Percentiles rank a stretch among this genome's conserved stretches.
phyloP scores from a whole-genome alignment of 2,329 filamentous ascomycete species.

The Sclerotinia sclerotiorum region DNA sequence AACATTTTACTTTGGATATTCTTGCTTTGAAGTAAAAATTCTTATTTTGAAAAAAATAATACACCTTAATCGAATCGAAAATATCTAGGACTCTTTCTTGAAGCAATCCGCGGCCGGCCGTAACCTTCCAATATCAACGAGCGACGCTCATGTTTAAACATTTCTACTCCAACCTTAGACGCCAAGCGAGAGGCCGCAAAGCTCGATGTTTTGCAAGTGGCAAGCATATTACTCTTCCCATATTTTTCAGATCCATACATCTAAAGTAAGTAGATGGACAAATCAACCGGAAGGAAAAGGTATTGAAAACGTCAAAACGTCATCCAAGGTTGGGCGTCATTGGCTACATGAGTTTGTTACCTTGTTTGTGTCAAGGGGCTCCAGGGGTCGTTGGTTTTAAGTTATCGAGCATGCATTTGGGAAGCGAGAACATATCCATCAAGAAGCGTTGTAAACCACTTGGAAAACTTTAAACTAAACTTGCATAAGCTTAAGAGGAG shows the following conservation, averaged over 20 bases:
- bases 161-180: neutral
- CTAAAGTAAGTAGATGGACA: neutral
- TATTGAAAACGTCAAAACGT: constrained; percentile 8
- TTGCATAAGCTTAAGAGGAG: neutral
- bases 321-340: neutral
- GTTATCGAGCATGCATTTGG: constrained; percentile 10
- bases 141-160: constrained; percentile 3
- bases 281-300: neutral
- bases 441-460: neutral
- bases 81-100: constrained; percentile 4
- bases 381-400: constrained; percentile 21
- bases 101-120: constrained; percentile 19
- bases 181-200: constrained; percentile 6
- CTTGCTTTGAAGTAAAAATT: neutral
- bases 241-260: constrained; percentile 5
- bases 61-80: constrained; percentile 5
- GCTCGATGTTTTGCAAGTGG: constrained; percentile 4
- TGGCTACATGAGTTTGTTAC: constrained; percentile 11
- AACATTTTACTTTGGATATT: constrained; percentile 14
- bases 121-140: neutral
- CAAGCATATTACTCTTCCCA: constrained; percentile 12
- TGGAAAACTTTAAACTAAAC: neutral
- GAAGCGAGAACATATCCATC: constrained; percentile 8
- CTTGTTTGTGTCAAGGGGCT: constrained; percentile 19
- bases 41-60: constrained; percentile 2